Evolutionary conservation across 768 basidiomycete genomes (phyloP), one percentile per base, ranked within the genome.

Genomic region (Boletellus sp.): DNA sequence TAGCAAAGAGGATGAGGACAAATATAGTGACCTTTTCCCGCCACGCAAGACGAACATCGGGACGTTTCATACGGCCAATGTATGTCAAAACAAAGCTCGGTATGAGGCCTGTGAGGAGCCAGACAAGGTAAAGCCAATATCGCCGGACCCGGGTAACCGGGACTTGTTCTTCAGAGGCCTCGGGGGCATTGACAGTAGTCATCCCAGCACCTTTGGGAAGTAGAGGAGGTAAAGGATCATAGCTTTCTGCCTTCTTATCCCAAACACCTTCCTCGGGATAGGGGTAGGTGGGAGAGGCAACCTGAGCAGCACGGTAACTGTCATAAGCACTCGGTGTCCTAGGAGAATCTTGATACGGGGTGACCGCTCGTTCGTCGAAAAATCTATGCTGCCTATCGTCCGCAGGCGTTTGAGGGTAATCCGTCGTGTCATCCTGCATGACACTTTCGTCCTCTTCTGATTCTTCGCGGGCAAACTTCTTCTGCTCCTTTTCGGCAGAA

Each of bases 1-100:
- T 85, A 46, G 74, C 60, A 31, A 78, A 48, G 49, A 78, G 54
- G 62, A 85, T 83, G 62, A 85, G 73, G 53, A 68, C 56, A 67
- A 78, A 84, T 56, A 85, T 85, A 6, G 84, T 77, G 45, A 84
- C 57, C 65, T 85, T 85, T 61, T 85, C 84, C 36, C 83, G 72
- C 84, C 84, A 85, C 0, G 84, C 84, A 38, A 85, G 74, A 43
- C 79, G 77, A 40, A 85, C 70, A 60, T 85, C 83, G 19, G 82
- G 79, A 10, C 83, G 78, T 62, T 84, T 83, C 84, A 85, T 82
- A 16, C 79, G 74, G 6, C 83, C 83, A 41, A 83, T 33, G 42
- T 68, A 64, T 39, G 62, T 62, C 28, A 85, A 70, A 4, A 74
- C 52, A 53, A 83, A 79, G 22, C 68, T 55, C 0, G 84, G 84